phyloP scores from a whole-genome alignment of 768 basidiomycete species.

The Flagelloscypha sp. region DNA sequence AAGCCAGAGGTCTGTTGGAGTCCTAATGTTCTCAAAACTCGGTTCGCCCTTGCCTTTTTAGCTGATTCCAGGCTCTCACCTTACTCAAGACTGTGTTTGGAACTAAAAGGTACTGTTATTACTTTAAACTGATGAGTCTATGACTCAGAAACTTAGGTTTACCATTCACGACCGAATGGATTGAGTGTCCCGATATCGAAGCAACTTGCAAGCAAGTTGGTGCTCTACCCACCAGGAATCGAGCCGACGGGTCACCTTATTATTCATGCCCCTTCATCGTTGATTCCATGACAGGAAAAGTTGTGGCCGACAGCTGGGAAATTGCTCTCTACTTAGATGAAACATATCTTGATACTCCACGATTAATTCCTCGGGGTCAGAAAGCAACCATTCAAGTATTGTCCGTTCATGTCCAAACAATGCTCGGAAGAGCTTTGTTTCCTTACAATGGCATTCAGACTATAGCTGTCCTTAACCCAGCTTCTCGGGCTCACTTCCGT shows the following conservation, averaged over 20 bases:
- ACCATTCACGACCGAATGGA: slow-evolving; percentile 29
- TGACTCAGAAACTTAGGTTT: slow-evolving; percentile 24
- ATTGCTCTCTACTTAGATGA: slow-evolving; percentile 34
- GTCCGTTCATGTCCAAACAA: no score
- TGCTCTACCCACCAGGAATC: slow-evolving; percentile 17
- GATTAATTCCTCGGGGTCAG: slow-evolving; percentile 21
- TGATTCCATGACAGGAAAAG: slow-evolving; percentile 24
- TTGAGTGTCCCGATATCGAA: slow-evolving; percentile 34
- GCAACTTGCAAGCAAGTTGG: slow-evolving; percentile 18
- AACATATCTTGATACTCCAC: slow-evolving; percentile 25
- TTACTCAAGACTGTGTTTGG: no score
- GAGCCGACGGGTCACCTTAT: slow-evolving; percentile 14
- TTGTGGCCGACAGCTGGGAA: slow-evolving; percentile 23
- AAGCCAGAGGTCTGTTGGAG: slow-evolving; percentile 22
- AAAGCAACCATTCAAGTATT: no score
- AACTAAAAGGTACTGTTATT: no score
- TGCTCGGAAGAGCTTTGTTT: slow-evolving; percentile 1
- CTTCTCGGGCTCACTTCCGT: slow-evolving; percentile 24
- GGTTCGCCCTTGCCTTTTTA: no score
- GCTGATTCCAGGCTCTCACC: no score
- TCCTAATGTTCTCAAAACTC: slow-evolving; percentile 24
- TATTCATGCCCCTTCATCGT: slow-evolving; percentile 35
- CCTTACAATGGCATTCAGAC: slow-evolving; percentile 11
- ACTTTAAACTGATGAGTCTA: no score
- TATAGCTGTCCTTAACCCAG: slow-evolving; percentile 15